Conservation (phyloP, 345 rosid species). For the Gossypium anomalum region DNA sequence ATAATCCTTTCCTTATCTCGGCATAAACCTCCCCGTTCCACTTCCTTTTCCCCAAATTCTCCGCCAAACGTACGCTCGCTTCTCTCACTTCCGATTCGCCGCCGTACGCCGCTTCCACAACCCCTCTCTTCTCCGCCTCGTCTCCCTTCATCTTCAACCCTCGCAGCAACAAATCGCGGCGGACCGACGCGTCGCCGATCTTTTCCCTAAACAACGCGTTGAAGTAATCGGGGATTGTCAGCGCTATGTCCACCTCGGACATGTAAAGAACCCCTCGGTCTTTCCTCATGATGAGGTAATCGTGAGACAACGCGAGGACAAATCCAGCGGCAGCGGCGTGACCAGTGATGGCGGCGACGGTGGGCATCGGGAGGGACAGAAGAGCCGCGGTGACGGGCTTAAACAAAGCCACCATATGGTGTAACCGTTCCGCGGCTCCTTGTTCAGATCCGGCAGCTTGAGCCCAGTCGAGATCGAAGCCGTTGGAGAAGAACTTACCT, state of each 20-base stretch:
- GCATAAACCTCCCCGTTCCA: constrained; percentile 65
- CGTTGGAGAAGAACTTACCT: constrained; percentile 88
- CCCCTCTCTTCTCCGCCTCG: constrained; percentile 10
- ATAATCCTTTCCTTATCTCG: constrained; percentile 72
- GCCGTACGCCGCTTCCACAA: constrained; percentile 13
- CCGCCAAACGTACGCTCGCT: constrained; percentile 37
- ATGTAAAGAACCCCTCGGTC: constrained; percentile 26
- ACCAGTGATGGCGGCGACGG: constrained; percentile 31
- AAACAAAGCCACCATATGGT: constrained; percentile 42
- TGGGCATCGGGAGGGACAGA: constrained; percentile 12
- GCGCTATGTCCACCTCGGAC: constrained; percentile 66
- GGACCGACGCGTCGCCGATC: not conserved
- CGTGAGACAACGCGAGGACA: not conserved
- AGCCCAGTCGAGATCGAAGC: constrained; percentile 66
- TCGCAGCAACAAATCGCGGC: constrained; percentile 3
- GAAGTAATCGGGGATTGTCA: constrained; percentile 42
- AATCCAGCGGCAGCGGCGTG: constrained; percentile 60
- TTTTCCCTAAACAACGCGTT: constrained; percentile 16
- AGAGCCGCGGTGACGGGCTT: constrained; percentile 33
- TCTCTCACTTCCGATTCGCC: not conserved
- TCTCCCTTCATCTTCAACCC: constrained; percentile 18
- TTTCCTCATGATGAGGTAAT: constrained; percentile 14
- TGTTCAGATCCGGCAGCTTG: constrained; percentile 21
- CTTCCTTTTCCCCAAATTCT: constrained; percentile 42
- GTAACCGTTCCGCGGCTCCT: constrained; percentile 14